Evolutionary conservation across 208 protist species (phyloP).

Genomic region (Spironucleus salmonicida): DNA sequence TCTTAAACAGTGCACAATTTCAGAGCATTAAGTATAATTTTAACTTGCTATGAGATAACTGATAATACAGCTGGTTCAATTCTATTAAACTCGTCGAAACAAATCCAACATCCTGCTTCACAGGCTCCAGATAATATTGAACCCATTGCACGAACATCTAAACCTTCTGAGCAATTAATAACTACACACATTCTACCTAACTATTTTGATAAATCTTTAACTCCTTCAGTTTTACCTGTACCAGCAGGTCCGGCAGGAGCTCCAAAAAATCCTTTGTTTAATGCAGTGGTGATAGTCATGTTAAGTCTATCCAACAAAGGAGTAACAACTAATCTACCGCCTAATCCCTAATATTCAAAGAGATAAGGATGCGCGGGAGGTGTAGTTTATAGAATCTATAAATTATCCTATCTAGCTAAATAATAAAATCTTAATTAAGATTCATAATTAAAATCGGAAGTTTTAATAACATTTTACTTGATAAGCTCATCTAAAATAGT

Average conservation of each 20-base stretch:
- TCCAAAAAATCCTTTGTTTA: slow-evolving; percentile 75
- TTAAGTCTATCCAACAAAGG: slow-evolving; percentile 93
- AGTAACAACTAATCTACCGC: slow-evolving; percentile 91
- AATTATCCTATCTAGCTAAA: slow-evolving; percentile 72
- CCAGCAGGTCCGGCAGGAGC: slow-evolving; percentile 78
- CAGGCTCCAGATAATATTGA: slow-evolving; percentile 79
- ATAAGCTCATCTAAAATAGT: slow-evolving; percentile 93
- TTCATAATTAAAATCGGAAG: slow-evolving; percentile 93
- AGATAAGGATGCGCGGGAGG: slow-evolving; percentile 57
- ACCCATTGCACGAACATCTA: slow-evolving; percentile 84
- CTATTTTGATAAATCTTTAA: slow-evolving; percentile 87
- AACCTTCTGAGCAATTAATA: slow-evolving; percentile 89
- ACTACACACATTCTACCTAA: slow-evolving; percentile 60
- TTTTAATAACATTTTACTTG: slow-evolving; percentile 81
- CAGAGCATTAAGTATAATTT: slow-evolving; percentile 79
- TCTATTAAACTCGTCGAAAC: slow-evolving; percentile 93
- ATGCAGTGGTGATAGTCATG: slow-evolving; percentile 90
- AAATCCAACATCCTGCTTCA: slow-evolving; percentile 87
- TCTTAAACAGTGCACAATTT: slow-evolving; percentile 51
- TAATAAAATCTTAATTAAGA: slow-evolving; percentile 94
- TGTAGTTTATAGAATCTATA: slow-evolving; percentile 74
- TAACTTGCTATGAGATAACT: slow-evolving; percentile 86
- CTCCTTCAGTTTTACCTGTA: slow-evolving; percentile 86
- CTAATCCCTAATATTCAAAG: slow-evolving; percentile 97
- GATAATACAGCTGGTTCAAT: slow-evolving; percentile 93